Evolutionary conservation across 23 red algal genomes (phyloP).

Genomic region (Gracilaria domingensis): DNA sequence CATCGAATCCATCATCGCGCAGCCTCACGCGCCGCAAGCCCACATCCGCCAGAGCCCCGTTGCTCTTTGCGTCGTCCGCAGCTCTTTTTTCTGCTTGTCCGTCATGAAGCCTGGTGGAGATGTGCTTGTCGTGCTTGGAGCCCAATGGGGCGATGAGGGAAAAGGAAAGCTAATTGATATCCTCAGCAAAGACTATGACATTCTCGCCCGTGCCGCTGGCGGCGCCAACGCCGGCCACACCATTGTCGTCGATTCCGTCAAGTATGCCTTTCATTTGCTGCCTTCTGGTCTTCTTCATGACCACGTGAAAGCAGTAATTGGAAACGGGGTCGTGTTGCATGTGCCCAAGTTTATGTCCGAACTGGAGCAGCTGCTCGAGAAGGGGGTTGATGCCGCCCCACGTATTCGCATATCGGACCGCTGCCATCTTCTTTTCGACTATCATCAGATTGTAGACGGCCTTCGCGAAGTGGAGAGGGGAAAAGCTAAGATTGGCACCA

Average conservation of each 20-base stretch:
- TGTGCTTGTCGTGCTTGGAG: slow-evolving; percentile 90
- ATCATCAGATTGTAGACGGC: slow-evolving; percentile 96
- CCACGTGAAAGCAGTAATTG: slow-evolving; percentile 79
- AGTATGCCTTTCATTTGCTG: slow-evolving; percentile 96
- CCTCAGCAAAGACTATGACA: slow-evolving; percentile 78
- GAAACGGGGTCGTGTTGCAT: slow-evolving; percentile 98
- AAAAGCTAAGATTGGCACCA: slow-evolving; percentile 94
- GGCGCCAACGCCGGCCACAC: slow-evolving; percentile 99
- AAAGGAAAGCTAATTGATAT: slow-evolving; percentile 98
- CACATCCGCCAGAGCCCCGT: neutral
- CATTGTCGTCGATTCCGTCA: slow-evolving; percentile 92
- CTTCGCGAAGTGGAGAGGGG: slow-evolving; percentile 92
- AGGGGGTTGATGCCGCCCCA: slow-evolving; percentile 39
- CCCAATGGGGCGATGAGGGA: slow-evolving; percentile 99
- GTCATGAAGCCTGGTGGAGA: slow-evolving; percentile 65
- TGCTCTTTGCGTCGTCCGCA: neutral
- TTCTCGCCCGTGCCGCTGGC: slow-evolving; percentile 90
- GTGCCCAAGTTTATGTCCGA: slow-evolving; percentile 85
- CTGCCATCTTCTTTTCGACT: slow-evolving; percentile 95
- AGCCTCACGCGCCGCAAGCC: neutral
- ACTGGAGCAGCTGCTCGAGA: slow-evolving; percentile 31
- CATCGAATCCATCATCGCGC: neutral
- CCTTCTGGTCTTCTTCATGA: slow-evolving; percentile 90
- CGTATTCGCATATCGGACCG: slow-evolving; percentile 81
- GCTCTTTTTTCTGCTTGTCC: neutral